Evolutionary conservation across 768 basidiomycete species (phyloP), one percentile per base, ranked within the genome.

Genomic region (Podaxis sp.): DNA sequence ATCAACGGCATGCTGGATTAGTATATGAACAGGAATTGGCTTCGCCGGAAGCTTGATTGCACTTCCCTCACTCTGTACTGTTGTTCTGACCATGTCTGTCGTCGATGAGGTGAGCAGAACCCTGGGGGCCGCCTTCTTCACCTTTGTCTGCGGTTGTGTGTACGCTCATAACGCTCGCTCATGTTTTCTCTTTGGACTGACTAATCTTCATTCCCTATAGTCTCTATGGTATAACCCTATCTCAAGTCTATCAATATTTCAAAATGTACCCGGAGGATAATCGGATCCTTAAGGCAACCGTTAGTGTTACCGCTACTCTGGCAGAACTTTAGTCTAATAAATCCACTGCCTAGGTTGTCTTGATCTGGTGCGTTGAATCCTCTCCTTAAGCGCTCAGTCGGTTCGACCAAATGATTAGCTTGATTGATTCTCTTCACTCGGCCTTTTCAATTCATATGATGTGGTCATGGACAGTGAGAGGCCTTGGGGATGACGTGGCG

Each of bases 371-470:
- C 22, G n/a, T 48, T 12, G 6, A 36, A 26, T 33, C 36, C 51
- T 12, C 17, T 15, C 17, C 9, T 24, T 11, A 26, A 56, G 22
- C 5, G 38, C 19, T n/a, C 54, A 13, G 24, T 13, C 13, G 17
- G 38, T 22, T 13, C 33, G 17, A 53, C 39, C 5, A 24, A 2
- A 8, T 12, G 30, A 40, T 39, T 33, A 63, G 61, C 44, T 28
- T 63, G 11, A 36, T 51, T 11, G 61, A 63, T n/a, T 51, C 61
- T 17, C 55, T 63, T 9, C 61, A 63, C 26, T 56, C 61, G 17
- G 61, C 61, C 19, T 63, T 63, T 24, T 63, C 61, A 48, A 63
- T 63, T 51, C 61, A 63, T 13, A 39, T 63, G 46, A 51, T 57
- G 55, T 63, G 61, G 61, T 63, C 55, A 6, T 63, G 61, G 61